Evolutionary conservation across 306 rosid genomes (phyloP), one percentile per base, ranked within the genome.

Genomic region (Canavalia gladiata): DNA sequence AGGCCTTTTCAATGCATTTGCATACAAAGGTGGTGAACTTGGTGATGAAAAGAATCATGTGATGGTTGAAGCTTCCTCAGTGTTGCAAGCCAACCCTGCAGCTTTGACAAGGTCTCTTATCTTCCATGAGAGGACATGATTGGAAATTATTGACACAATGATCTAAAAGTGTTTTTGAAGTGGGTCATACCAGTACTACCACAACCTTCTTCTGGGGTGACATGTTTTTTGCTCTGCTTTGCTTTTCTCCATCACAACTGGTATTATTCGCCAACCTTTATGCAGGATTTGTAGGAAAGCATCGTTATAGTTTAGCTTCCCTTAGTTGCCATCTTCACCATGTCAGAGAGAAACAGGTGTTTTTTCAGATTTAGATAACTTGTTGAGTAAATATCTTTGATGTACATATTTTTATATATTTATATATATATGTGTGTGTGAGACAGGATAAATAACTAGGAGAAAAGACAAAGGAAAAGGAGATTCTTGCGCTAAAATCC

Each of bases 11-110:
- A 82, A 78, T 75, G 84, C 85, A 60, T 87, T 92, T 79, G 87
- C 81, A 63, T 72, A 93, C 1, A 91, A 82, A 75, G 91, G 89
- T 29, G 77, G 77, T n/a, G 51, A 18, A 2, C 41, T 18, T 18
- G 25, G 25, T n/a, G 79, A 82, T 1, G 82, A 81, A 31, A 87
- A 84, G 68, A 82, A 69, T 69, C 87, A 79, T 28, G 57, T 46
- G 28, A 74, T 78, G 54, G 54, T 67, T 33, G 90, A 91, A 80
- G 75, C 81, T n/a, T 91, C 90, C 3, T 72, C 86, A 1, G 82
- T 85, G 75, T 78, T 94, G 88, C 91, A 90, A 77, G 93, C 93
- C 51, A 94, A 94, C 78, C 98, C 98, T 7, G 92, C 94, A 45
- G 98, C 98, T 74, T 80, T 91, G 50, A 88, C 93, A 46, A 87